phyloP scores from a whole-genome alignment of 331 rosid genomes.

The Rosa hybrid region DNA sequence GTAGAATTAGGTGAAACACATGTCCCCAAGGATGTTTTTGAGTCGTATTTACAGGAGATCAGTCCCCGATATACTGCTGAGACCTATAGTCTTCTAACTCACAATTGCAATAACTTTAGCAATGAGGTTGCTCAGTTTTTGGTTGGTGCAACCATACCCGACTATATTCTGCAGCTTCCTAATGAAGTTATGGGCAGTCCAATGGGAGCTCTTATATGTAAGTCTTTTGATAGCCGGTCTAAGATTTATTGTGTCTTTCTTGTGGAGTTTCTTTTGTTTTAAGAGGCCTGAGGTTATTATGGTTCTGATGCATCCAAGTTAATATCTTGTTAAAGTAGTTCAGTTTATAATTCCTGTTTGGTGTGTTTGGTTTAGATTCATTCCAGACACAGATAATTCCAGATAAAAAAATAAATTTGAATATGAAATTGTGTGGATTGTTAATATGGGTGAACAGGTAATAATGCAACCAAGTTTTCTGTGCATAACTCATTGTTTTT shows the following conservation, averaged over 20 bases:
- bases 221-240: slow-evolving; percentile 27
- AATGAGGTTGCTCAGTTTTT: slow-evolving; percentile 89
- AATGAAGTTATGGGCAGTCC: slow-evolving; percentile 83
- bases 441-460: not conserved
- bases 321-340: not conserved
- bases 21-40: slow-evolving; percentile 87
- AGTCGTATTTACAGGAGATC: slow-evolving; percentile 82
- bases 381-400: not conserved
- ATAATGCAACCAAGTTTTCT: not conserved
- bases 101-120: slow-evolving; percentile 95
- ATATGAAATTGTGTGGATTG: not conserved
- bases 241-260: not conserved
- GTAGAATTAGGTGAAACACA: slow-evolving; percentile 81
- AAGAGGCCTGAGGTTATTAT: not conserved
- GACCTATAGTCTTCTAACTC: slow-evolving; percentile 69
- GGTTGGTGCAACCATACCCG: slow-evolving; percentile 76
- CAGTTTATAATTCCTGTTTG: not conserved
- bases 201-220: slow-evolving; percentile 72
- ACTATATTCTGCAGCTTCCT: slow-evolving; percentile 80
- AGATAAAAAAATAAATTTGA: not conserved
- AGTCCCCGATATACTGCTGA: slow-evolving; percentile 73
- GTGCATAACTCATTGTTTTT: not conserved
- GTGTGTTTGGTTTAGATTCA: not conserved
- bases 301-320: not conserved
- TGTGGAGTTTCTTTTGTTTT: not conserved